Evolutionary conservation across 1,284 basidiomycete species (phyloP).

Genomic region (Leccinum huronense): DNA sequence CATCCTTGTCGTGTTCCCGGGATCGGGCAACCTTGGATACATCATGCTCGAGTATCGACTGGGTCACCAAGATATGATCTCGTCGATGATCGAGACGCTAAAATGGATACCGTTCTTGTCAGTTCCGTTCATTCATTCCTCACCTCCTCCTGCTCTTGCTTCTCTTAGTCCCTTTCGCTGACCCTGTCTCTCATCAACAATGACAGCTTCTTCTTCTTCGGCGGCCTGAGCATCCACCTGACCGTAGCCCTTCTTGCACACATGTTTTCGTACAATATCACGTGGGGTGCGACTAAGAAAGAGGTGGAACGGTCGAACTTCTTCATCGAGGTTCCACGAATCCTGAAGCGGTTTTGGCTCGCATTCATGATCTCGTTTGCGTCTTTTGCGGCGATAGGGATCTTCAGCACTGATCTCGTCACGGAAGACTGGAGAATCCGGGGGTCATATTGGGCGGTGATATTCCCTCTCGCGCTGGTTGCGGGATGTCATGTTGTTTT

Average conservation of each 20-base stretch:
- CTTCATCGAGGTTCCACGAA: constrained; percentile 83
- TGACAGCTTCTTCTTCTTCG: constrained; percentile 76
- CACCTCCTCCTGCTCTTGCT: no score
- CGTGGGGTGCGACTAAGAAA: constrained; percentile 76
- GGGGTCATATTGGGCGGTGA: constrained; percentile 62
- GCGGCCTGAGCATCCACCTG: constrained; percentile 73
- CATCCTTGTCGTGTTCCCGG: constrained; percentile 71
- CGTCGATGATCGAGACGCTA: constrained; percentile 42
- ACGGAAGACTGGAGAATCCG: constrained; percentile 46
- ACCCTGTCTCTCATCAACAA: not conserved
- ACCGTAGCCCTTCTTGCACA: constrained; percentile 73
- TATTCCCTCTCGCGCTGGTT: constrained; percentile 60
- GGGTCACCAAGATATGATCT: constrained; percentile 54
- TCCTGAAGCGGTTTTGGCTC: constrained; percentile 60
- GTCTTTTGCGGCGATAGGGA: constrained; percentile 41
- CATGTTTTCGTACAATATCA: constrained; percentile 82
- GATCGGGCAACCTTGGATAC: constrained; percentile 68
- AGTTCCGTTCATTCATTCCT: not conserved
- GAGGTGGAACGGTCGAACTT: constrained; percentile 83
- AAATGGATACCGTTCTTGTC: constrained; percentile 76
- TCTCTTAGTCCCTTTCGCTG: not conserved
- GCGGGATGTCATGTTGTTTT: constrained; percentile 64
- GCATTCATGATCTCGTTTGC: constrained; percentile 26
- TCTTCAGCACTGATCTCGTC: constrained; percentile 42
- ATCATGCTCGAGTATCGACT: constrained; percentile 75